Evolutionary conservation across 2,329 filamentous ascomycete genomes (phyloP).

Genomic region (Chalara sp.): DNA sequence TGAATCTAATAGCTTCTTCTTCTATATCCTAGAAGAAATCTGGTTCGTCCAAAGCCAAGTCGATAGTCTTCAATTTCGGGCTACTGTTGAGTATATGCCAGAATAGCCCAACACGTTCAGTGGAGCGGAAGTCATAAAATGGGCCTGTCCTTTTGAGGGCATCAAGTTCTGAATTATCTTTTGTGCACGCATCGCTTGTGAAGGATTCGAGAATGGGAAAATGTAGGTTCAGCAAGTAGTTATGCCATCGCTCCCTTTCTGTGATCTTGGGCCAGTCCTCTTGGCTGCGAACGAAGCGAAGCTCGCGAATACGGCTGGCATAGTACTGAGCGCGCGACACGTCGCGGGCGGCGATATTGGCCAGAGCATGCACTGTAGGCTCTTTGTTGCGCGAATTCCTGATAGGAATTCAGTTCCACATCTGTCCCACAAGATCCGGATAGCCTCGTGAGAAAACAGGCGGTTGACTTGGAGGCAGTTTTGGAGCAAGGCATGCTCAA

Average conservation of each 20-base stretch:
- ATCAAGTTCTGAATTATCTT: not conserved
- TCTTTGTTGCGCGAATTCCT: not conserved
- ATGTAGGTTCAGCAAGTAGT: not conserved
- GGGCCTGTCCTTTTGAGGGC: too few species aligned
- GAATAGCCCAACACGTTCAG: not conserved
- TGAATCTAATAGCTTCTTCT: not conserved
- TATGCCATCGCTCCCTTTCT: not conserved
- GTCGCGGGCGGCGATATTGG: constrained; percentile 3
- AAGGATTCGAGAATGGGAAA: not conserved
- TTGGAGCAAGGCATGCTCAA: not conserved
- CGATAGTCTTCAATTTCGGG: constrained; percentile 1
- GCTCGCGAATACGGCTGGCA: constrained; percentile 3
- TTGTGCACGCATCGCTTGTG: not conserved
- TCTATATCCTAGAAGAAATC: not conserved
- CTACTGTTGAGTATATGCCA: constrained; percentile 1
- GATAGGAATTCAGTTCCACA: constrained; percentile 3
- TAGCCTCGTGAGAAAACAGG: not conserved
- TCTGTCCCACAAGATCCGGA: constrained; percentile 1
- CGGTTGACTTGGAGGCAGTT: constrained; percentile 2
- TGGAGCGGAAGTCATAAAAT: not conserved
- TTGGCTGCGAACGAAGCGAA: constrained; percentile 2
- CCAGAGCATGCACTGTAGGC: not conserved
- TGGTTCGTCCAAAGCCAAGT: constrained; percentile 1
- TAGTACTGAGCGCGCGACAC: constrained; percentile 4
- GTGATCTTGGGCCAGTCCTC: not conserved